phyloP scores from a whole-genome alignment of 768 basidiomycete genomes.

The Hericium coralloides region DNA sequence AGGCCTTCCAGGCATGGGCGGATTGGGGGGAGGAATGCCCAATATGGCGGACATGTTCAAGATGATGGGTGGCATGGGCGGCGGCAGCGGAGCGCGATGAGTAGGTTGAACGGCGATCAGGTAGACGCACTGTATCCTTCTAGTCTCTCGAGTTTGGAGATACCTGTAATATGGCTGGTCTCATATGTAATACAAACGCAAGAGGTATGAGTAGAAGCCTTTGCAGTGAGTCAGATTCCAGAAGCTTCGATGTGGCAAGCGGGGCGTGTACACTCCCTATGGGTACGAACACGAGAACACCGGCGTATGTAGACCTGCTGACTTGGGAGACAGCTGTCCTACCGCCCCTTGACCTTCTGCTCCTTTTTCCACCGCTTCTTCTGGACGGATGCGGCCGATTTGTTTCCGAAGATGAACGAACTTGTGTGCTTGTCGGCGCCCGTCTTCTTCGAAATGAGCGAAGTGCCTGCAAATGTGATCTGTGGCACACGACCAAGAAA shows the following conservation, averaged over 20 bases:
- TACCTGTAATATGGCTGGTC: neutral
- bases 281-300: neutral
- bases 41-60: slow-evolving; percentile 76
- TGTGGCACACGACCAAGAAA: slow-evolving; percentile 17
- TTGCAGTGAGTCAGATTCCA: neutral
- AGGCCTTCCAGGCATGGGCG: slow-evolving; percentile 49
- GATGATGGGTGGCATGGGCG: slow-evolving; percentile 50
- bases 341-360: slow-evolving; percentile 4
- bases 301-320: neutral
- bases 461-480: slow-evolving; percentile 55
- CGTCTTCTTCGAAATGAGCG: slow-evolving; percentile 55
- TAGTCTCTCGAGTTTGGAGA: neutral
- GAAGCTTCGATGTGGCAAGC: neutral
- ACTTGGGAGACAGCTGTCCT: neutral
- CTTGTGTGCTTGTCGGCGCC: slow-evolving; percentile 81
- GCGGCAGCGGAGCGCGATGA: slow-evolving; percentile 7
- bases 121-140: neutral
- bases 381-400: slow-evolving; percentile 26
- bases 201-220: neutral
- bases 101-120: neutral
- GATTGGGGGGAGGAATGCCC: slow-evolving; percentile 56
- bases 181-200: neutral
- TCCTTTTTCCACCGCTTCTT: slow-evolving; percentile 26
- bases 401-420: slow-evolving; percentile 73
- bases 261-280: neutral